These are phyloP conservation scores for Cordyceps farinosa DNA, from an alignment of 2,329 filamentous ascomycete genomes.

Conservation along the genomic window DNA sequence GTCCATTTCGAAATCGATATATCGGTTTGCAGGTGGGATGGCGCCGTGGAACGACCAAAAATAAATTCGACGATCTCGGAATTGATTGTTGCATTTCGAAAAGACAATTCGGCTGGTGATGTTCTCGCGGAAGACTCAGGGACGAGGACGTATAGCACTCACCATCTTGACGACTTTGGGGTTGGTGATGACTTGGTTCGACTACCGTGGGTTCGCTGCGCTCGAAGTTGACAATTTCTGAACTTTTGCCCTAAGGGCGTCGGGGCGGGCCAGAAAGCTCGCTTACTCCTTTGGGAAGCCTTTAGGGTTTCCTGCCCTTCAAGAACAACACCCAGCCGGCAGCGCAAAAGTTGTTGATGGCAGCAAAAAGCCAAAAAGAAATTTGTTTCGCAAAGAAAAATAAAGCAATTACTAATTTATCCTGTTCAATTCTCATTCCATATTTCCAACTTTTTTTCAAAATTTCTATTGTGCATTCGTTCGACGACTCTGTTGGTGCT, in stretches of 20 bases:
- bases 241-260: conserved; percentile 43
- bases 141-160: conserved; percentile 31
- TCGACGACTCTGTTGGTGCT: not conserved
- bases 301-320: conserved; percentile 43
- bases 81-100: conserved; percentile 22
- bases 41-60: not conserved
- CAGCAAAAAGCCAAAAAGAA: not conserved
- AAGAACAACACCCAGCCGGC: not conserved
- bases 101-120: conserved; percentile 5
- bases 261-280: conserved; percentile 37
- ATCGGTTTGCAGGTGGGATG: not conserved
- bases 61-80: not conserved
- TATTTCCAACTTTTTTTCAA: not conserved
- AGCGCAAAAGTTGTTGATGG: not conserved
- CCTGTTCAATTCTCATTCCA: too few relatives aligned
- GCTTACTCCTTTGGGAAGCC: conserved; percentile 40
- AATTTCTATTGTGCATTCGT: not conserved
- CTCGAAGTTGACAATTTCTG: conserved; percentile 44
- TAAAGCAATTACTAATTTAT: not conserved
- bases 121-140: conserved; percentile 12
- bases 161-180: conserved; percentile 56
- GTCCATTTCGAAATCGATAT: conserved; percentile 12
- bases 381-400: not conserved
- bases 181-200: conserved; percentile 49
- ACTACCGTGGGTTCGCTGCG: conserved; percentile 46